Conservation (phyloP, 768 basidiomycete species). For the Calocybe indica region DNA sequence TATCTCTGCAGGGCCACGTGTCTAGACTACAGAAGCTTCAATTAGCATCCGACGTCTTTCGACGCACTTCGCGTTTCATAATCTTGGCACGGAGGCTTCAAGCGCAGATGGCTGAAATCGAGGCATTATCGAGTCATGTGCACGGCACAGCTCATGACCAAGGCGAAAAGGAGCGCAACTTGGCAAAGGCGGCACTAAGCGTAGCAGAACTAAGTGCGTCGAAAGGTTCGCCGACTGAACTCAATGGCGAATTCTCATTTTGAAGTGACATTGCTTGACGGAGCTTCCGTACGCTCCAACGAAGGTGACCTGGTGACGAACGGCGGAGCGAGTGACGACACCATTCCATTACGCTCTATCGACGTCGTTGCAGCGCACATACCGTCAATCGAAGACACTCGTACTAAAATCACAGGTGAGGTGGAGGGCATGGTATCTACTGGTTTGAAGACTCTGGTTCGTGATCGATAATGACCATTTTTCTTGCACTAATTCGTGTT, state of each 20-base stretch:
- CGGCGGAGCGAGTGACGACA: slow-evolving; percentile 10
- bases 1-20: slow-evolving; percentile 66
- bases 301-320: no score
- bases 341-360: slow-evolving; percentile 67
- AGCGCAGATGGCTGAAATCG: slow-evolving; percentile 75
- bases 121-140: slow-evolving; percentile 12
- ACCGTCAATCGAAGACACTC: slow-evolving; percentile 66
- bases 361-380: slow-evolving; percentile 65
- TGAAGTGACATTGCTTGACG: slow-evolving; percentile 1
- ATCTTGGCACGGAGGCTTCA: slow-evolving; percentile 79
- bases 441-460: slow-evolving; percentile 72
- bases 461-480: slow-evolving; percentile 18
- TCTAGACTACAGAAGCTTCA: slow-evolving; percentile 72
- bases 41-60: slow-evolving; percentile 77
- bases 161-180: slow-evolving; percentile 79
- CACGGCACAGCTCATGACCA: slow-evolving; percentile 38
- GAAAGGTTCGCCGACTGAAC: no score
- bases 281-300: no score
- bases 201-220: slow-evolving; percentile 83
- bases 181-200: slow-evolving; percentile 92
- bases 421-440: slow-evolving; percentile 90
- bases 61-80: slow-evolving; percentile 81
- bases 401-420: slow-evolving; percentile 64
- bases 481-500: neutral
- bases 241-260: no score